A percentile compares a stretch with the other conserved stretches of the same genome.
Evolutionary conservation across 768 basidiomycete genomes (phyloP).

Genomic region (Coprinopsis cinerea): DNA sequence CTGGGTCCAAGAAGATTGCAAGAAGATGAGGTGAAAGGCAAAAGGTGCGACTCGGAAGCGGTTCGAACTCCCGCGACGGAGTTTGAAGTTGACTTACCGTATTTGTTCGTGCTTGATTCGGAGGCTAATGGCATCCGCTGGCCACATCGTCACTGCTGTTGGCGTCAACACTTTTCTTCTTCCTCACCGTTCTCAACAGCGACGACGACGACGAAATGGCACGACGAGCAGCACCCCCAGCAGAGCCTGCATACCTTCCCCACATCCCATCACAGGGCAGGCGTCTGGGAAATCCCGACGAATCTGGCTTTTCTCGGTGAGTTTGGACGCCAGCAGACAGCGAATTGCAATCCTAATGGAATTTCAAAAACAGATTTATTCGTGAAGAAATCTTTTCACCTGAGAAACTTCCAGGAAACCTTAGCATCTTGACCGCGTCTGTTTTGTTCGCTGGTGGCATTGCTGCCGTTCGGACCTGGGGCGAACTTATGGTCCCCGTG

Average conservation of each 20-base stretch:
- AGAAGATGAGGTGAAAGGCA: too few relatives aligned
- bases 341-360: conserved; percentile 21
- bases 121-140: too few relatives aligned
- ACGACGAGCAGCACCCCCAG: conserved; percentile 52
- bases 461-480: conserved; percentile 67
- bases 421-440: conserved; percentile 62
- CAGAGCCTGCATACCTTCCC: conserved; percentile 54
- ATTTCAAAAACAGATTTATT: conserved; percentile 31
- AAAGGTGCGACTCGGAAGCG: too few relatives aligned
- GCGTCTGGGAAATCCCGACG: conserved; percentile 49
- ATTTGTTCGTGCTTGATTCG: too few relatives aligned
- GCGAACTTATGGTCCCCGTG: conserved; percentile 68
- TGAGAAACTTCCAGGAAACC: conserved; percentile 70
- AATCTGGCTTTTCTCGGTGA: conserved; percentile 52
- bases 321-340: not conserved
- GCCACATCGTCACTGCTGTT: too few relatives aligned
- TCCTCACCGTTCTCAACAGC: conserved; percentile 6
- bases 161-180: not conserved
- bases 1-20: too few relatives aligned
- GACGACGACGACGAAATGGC: conserved; percentile 42
- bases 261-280: conserved; percentile 35
- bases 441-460: conserved; percentile 68
- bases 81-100: too few relatives aligned
- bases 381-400: conserved; percentile 65
- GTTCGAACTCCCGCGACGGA: too few relatives aligned